Conservation (phyloP, 2,329 filamentous ascomycete genomes). For the Daldinia sp. region DNA sequence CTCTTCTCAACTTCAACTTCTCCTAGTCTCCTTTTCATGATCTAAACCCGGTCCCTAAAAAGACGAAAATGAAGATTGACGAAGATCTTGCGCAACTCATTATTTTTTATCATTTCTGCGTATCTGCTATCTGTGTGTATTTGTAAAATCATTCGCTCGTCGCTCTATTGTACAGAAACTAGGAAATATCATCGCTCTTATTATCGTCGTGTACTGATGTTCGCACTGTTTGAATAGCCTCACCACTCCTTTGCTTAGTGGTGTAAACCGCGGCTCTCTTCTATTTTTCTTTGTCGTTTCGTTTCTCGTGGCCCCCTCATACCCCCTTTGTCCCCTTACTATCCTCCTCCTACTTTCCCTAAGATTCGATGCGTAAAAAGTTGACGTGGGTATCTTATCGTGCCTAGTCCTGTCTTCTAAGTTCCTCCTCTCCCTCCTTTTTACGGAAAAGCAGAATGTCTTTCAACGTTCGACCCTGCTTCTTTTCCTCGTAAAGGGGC, state of each 20-base stretch:
- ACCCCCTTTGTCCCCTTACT: not conserved
- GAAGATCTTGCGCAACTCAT: not conserved
- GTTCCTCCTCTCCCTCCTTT: slow-evolving; percentile 34
- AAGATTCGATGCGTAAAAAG: not conserved
- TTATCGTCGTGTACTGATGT: slow-evolving; percentile 23
- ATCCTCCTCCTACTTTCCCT: not conserved
- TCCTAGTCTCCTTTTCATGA: too few relatives aligned
- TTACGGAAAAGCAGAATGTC: slow-evolving; percentile 48
- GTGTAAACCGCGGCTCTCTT: slow-evolving; percentile 1
- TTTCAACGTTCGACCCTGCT: slow-evolving; percentile 45
- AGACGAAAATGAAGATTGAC: too few relatives aligned
- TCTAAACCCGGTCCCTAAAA: too few relatives aligned
- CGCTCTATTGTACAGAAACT: slow-evolving; percentile 1
- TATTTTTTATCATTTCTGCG: not conserved
- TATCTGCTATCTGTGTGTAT: slow-evolving; percentile 1
- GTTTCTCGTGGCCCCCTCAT: not conserved
- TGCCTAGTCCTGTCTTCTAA: slow-evolving; percentile 10
- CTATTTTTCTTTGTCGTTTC: not conserved
- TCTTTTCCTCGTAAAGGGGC: slow-evolving; percentile 50
- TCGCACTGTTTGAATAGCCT: slow-evolving; percentile 11
- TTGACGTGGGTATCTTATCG: not conserved
- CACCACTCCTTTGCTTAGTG: slow-evolving; percentile 20
- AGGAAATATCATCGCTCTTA: slow-evolving; percentile 23
- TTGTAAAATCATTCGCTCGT: slow-evolving; percentile 12
- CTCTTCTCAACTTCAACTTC: too few relatives aligned